Conservation (phyloP, 345 rosid genomes). For the Eucalyptus rudis region DNA sequence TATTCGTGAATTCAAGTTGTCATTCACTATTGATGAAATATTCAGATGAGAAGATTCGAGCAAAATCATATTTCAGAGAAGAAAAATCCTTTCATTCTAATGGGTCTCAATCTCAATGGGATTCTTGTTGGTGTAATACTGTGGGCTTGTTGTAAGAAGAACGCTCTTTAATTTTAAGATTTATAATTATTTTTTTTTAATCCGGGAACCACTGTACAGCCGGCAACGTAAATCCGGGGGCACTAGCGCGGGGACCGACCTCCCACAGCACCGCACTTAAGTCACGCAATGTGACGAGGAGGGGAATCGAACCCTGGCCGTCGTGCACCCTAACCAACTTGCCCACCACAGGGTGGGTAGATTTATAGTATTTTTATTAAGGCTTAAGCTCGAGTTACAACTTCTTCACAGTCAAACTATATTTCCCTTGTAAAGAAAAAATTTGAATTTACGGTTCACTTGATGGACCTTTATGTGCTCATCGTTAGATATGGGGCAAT, state of each 20-base stretch:
- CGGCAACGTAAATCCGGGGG: too few species aligned
- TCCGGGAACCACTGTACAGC: too few species aligned
- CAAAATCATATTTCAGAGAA: not conserved
- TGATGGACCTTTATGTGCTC: not conserved
- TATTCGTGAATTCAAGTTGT: not conserved
- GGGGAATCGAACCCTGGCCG: too few species aligned
- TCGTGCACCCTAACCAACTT: too few species aligned
- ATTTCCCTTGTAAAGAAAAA: not conserved
- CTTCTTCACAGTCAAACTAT: not conserved
- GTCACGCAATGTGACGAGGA: fast-evolving
- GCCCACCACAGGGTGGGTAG: not conserved
- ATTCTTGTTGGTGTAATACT: not conserved
- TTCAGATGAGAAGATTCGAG: not conserved
- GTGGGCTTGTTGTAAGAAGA: not conserved
- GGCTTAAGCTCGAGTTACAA: not conserved
- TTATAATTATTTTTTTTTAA: not conserved
- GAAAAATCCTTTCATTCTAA: not conserved
- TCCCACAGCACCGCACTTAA: too few species aligned
- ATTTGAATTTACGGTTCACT: not conserved
- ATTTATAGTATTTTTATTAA: not conserved
- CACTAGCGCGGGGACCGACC: too few species aligned
- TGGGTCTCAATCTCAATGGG: not conserved
- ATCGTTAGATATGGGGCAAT: not conserved
- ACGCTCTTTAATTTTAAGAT: not conserved
- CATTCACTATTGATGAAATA: not conserved